A percentile compares a stretch with the other conserved stretches of the same genome.
These are phyloP conservation scores for Erodium maritimum DNA, from an alignment of 345 rosid species.

Conservation along the genomic window DNA sequence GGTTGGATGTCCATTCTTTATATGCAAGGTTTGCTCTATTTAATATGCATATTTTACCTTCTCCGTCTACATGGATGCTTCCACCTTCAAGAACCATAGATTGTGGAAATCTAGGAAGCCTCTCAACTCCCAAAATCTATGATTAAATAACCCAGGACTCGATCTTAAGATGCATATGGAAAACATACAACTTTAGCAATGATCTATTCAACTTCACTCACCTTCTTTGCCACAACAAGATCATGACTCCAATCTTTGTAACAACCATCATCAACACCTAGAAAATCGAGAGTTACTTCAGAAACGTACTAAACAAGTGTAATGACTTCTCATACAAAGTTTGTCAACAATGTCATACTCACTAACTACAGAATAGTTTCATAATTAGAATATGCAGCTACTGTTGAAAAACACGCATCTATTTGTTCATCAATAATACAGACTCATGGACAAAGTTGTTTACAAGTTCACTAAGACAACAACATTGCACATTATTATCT, in stretches of 20 bases:
- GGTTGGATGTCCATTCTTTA: too few relatives aligned
- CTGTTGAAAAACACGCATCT: too few relatives aligned
- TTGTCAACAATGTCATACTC: too few relatives aligned
- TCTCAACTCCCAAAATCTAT: constrained; percentile 67
- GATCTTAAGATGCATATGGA: too few relatives aligned
- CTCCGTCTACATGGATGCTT: constrained; percentile 98
- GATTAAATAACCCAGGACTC: constrained; percentile 8
- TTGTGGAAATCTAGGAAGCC: constrained; percentile 57
- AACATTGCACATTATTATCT: too few relatives aligned
- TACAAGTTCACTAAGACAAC: too few relatives aligned
- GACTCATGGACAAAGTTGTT: too few relatives aligned
- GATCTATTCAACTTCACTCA: constrained; percentile 5
- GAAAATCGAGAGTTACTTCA: neutral
- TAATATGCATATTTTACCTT: constrained; percentile 35
- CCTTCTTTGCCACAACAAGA: constrained; percentile 78
- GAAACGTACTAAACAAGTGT: neutral
- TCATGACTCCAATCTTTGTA: constrained; percentile 82
- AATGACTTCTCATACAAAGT: neutral
- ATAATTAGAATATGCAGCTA: too few relatives aligned
- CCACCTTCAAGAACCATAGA: constrained; percentile 92
- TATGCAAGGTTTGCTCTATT: neutral
- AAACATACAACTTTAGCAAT: too few relatives aligned
- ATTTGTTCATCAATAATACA: too few relatives aligned
- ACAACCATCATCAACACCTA: constrained; percentile 79
- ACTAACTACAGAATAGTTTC: too few relatives aligned